Conservation (phyloP, 2,329 filamentous ascomycete species). For the Sclerotinia minor region DNA sequence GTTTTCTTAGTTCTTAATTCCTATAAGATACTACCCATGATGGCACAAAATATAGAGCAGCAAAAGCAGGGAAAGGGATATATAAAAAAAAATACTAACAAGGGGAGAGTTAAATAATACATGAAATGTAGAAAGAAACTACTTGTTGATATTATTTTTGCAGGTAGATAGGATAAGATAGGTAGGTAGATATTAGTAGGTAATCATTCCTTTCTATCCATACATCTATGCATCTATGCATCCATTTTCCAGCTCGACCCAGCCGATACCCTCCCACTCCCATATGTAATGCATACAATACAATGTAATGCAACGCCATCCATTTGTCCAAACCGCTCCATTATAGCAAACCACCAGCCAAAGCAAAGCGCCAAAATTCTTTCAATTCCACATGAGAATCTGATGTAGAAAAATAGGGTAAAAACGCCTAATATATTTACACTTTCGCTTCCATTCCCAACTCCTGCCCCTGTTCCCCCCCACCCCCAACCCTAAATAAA, state of each 20-base stretch:
- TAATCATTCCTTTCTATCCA: neutral
- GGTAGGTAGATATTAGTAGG: too few relatives aligned
- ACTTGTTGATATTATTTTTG: neutral
- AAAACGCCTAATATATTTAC: neutral
- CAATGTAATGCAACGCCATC: neutral
- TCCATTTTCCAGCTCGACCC: neutral
- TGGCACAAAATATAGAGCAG: too few relatives aligned
- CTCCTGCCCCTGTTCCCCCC: too few relatives aligned
- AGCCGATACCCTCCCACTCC: neutral
- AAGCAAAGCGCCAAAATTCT: slow-evolving; percentile 4
- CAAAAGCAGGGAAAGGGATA: too few relatives aligned
- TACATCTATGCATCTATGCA: neutral
- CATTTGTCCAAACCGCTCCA: neutral
- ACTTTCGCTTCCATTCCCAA: neutral
- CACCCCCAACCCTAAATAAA: too few relatives aligned
- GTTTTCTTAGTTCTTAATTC: too few relatives aligned
- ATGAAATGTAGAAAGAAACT: too few relatives aligned
- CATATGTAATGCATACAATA: neutral
- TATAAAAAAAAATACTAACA: neutral
- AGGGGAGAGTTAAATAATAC: neutral
- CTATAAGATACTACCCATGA: too few relatives aligned
- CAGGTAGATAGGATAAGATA: too few relatives aligned
- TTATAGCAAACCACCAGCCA: neutral
- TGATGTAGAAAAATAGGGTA: neutral
- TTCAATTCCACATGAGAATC: neutral